These are phyloP conservation scores for Aspergillus quadrilineatus DNA, from an alignment of 2,329 filamentous ascomycete species.

Conservation along the genomic window DNA sequence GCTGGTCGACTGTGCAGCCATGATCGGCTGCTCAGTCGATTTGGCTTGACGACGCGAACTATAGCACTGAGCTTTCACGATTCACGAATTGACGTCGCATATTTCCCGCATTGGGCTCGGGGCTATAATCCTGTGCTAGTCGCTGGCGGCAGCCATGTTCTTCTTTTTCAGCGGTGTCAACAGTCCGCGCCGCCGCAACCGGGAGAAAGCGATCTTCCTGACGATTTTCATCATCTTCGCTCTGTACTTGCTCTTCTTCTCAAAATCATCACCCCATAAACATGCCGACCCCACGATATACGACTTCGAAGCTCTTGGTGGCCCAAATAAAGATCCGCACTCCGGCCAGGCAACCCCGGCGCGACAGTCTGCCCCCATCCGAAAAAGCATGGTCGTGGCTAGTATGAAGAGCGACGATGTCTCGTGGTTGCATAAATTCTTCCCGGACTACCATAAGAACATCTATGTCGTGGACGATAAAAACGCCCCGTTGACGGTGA, in stretches of 20 bases:
- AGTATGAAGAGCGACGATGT: slow-evolving; percentile 42
- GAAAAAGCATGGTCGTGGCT: slow-evolving; percentile 40
- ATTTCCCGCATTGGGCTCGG: background rate
- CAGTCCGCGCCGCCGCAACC: slow-evolving; percentile 35
- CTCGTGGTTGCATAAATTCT: slow-evolving; percentile 40
- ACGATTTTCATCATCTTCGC: slow-evolving; percentile 35
- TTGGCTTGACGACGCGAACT: slow-evolving; percentile 4
- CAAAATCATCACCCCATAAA: slow-evolving; percentile 17
- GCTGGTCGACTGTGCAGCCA: slow-evolving; percentile 12
- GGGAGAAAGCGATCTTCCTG: slow-evolving; percentile 34
- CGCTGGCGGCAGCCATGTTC: slow-evolving; percentile 27
- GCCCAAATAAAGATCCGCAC: slow-evolving; percentile 15
- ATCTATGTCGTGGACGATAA: slow-evolving; percentile 58
- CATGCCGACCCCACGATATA: slow-evolving; percentile 12
- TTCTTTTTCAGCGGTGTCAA: slow-evolving; percentile 35
- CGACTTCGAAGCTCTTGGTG: slow-evolving; percentile 12
- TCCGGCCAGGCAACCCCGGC: slow-evolving; percentile 22
- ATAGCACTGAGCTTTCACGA: background rate
- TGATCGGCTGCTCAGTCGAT: slow-evolving; percentile 11
- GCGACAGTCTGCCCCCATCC: slow-evolving; percentile 17
- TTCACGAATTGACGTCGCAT: background rate
- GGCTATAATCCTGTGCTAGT: background rate
- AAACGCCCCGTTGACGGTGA: slow-evolving; percentile 49
- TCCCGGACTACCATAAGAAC: slow-evolving; percentile 52
- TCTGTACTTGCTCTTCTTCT: slow-evolving; percentile 36